phyloP scores from a whole-genome alignment of 768 basidiomycete genomes.

The Fomitopsis serialis region DNA sequence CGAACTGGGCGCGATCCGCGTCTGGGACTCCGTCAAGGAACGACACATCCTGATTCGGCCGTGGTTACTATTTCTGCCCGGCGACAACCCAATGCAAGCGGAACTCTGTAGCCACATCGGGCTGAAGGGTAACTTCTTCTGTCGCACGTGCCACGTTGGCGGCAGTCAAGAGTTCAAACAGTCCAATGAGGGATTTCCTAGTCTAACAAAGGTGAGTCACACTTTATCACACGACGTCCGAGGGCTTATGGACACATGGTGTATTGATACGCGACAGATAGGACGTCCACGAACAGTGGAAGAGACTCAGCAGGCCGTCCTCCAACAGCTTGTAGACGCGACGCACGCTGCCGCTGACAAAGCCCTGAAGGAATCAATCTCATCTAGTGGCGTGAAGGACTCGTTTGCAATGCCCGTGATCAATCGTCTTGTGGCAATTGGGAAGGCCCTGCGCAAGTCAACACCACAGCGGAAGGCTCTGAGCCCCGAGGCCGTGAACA shows the following conservation, averaged over 20 bases:
- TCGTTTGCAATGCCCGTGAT: constrained; percentile 6
- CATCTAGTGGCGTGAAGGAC: constrained; percentile 9
- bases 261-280: constrained; percentile 2
- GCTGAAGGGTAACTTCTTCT: constrained; percentile 27
- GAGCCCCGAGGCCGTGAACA: no score
- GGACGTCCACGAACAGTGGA: constrained; percentile 1
- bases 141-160: constrained; percentile 27
- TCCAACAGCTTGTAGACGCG: constrained; percentile 1
- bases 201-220: no score
- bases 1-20: no score
- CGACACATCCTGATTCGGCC: constrained; percentile 21
- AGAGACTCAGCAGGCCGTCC: constrained; percentile 6
- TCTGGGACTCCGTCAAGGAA: constrained; percentile 20
- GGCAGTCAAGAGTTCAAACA: constrained; percentile 20
- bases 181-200: constrained; percentile 19
- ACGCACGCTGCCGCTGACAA: not conserved
- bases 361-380: constrained; percentile 4
- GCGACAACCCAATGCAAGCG: constrained; percentile 34
- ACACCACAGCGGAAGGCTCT: not conserved
- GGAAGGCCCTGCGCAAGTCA: constrained; percentile 2
- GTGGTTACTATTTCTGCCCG: constrained; percentile 17
- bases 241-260: no score
- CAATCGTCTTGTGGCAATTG: constrained; percentile 5
- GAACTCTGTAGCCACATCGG: constrained; percentile 30
- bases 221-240: no score